Evolutionary conservation across 2,329 filamentous ascomycete genomes (phyloP), one percentile per base, ranked within the genome.

Genomic region (Elsinoe ampelina): DNA sequence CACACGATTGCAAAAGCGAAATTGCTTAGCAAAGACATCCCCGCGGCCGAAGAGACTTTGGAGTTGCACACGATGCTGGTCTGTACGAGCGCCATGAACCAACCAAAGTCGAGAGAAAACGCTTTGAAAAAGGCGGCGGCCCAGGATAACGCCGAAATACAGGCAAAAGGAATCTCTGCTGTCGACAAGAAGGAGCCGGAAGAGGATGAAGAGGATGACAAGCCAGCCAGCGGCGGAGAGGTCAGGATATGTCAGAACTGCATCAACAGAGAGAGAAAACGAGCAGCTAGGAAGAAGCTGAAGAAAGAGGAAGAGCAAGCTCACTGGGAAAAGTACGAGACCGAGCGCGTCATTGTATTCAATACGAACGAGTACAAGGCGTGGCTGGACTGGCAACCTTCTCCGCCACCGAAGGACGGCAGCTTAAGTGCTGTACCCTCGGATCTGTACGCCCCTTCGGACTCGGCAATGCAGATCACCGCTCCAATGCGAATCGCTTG

Each of bases 1-100:
- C 85, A 96, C 67, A 95, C 89, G 0, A 93, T 98, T 56, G 93
- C 91, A 17, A 97, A 97, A 69, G 88, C 91, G 5, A 97, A 97
- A 71, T 79, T 95, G 20, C 78, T 95, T 43, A 83, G 87, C 2
- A 95, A 90, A 65, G 82, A 85, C 1, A 80, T 84, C 2, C 78
- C 82, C 36, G 81, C 80, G 34, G 79, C 81, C 2, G 77, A 85
- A 5, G 89, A 95, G 62, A 91, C 82, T 57, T 77, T 92, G 30
- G 90, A 92, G 72, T 75, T 95, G 47, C 83, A 85, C 63, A 88
- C 87, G 3, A 87, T 83, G 71, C 76, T 97, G 2, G 90, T 97
- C 10, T 96, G 92, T 70, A 92, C 90, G 1, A 96, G 89, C 69
- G 90, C 91, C 13, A 93, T 97, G 83, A 82, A 86, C 62, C 85